Conservation (phyloP, 2,329 filamentous ascomycete genomes). For the Rhytidhysteron rufulum region DNA sequence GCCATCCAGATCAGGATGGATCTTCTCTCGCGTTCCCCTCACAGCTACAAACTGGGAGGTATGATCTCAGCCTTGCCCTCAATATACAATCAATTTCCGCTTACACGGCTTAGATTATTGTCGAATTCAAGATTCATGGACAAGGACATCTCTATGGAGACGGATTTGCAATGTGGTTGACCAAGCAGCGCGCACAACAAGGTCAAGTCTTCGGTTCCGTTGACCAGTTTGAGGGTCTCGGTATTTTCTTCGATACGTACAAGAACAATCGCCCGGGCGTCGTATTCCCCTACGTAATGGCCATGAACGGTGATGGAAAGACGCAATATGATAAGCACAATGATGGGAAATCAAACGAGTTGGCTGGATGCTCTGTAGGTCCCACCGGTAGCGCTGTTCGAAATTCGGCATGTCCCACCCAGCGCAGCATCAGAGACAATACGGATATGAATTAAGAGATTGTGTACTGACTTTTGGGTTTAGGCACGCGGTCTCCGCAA, state of each 20-base stretch:
- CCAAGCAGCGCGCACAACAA: slow-evolving; percentile 76
- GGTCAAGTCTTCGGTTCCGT: slow-evolving; percentile 84
- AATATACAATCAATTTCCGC: slow-evolving; percentile 6
- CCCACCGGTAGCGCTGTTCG: no score
- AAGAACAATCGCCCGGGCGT: slow-evolving; percentile 98
- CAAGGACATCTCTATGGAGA: slow-evolving; percentile 89
- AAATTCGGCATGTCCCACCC: no score
- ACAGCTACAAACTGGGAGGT: slow-evolving; percentile 98
- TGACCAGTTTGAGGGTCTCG: slow-evolving; percentile 90
- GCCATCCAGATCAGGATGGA: slow-evolving; percentile 85
- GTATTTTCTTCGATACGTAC: slow-evolving; percentile 96
- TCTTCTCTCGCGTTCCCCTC: slow-evolving; percentile 89
- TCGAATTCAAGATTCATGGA: slow-evolving; percentile 93
- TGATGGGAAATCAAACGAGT: slow-evolving; percentile 88
- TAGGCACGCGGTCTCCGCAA: slow-evolving; percentile 82
- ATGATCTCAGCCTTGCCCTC: slow-evolving; percentile 7
- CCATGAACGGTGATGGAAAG: slow-evolving; percentile 91
- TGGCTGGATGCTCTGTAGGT: slow-evolving; percentile 82
- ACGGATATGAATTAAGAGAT: no score
- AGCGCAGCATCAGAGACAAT: no score
- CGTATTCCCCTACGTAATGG: slow-evolving; percentile 97
- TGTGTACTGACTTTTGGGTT: slow-evolving; percentile 10
- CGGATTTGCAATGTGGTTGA: slow-evolving; percentile 97
- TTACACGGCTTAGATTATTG: slow-evolving; percentile 61
- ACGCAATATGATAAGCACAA: slow-evolving; percentile 88